These are phyloP conservation scores for Ramaria rubella DNA, from an alignment of 768 basidiomycete genomes.

Conservation along the genomic window DNA sequence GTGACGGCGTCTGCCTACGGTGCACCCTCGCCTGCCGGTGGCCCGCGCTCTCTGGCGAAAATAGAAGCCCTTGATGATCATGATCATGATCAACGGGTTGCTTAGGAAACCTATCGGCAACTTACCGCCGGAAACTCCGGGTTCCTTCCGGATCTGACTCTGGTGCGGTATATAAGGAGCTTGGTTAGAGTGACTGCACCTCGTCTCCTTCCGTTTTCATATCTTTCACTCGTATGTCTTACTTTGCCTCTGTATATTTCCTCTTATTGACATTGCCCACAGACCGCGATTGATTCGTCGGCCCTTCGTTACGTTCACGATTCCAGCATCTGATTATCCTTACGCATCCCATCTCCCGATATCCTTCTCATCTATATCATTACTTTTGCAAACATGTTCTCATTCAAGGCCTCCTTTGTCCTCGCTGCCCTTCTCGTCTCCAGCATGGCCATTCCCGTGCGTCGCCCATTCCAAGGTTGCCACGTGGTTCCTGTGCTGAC, in stretches of 20 bases:
- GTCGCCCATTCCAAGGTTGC: background rate
- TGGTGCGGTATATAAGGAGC: background rate
- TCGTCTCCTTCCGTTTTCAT: background rate
- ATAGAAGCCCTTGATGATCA: too few relatives aligned
- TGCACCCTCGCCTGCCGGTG: too few relatives aligned
- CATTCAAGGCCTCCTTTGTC: background rate
- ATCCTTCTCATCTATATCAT: background rate
- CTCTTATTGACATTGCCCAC: background rate
- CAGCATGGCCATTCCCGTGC: background rate
- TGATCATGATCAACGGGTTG: too few relatives aligned
- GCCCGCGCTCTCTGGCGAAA: too few relatives aligned
- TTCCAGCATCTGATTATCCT: background rate
- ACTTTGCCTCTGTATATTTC: background rate
- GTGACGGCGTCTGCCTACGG: too few relatives aligned
- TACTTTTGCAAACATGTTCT: background rate
- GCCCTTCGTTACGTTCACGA: background rate
- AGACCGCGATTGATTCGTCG: background rate
- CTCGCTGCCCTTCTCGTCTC: background rate
- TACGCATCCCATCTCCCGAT: background rate
- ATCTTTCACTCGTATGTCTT: background rate
- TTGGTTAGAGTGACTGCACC: background rate
- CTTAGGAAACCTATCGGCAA: too few relatives aligned
- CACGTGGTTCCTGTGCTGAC: background rate
- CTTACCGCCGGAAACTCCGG: too few relatives aligned
- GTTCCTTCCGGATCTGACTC: background rate